phyloP scores from a whole-genome alignment of 495 filamentous ascomycete genomes.

The Geopyxis carbonaria region DNA sequence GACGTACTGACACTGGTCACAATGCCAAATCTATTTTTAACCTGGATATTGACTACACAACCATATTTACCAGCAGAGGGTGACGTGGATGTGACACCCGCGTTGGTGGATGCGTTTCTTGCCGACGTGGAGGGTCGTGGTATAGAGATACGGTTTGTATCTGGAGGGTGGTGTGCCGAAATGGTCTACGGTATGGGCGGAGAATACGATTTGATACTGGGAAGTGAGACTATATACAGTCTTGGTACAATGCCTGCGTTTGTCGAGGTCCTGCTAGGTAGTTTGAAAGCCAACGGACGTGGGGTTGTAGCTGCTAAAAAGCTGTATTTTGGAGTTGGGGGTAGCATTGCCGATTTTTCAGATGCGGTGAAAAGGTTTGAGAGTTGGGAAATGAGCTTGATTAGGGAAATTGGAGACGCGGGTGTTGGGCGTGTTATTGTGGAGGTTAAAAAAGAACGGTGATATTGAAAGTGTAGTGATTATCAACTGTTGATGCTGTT shows the following conservation, averaged over 20 bases:
- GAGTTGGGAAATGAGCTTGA: conserved; percentile 35
- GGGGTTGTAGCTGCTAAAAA: conserved; percentile 81
- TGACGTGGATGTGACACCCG: conserved; percentile 56
- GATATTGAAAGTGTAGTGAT: too few species aligned
- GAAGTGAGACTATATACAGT: conserved; percentile 91
- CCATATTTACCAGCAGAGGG: conserved; percentile 32
- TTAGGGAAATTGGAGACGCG: conserved; percentile 42
- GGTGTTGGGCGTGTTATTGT: conserved; percentile 21
- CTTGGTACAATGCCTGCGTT: conserved; percentile 57
- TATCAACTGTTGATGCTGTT: too few species aligned
- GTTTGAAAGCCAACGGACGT: conserved; percentile 25
- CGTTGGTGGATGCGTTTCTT: conserved; percentile 45
- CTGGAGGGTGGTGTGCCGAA: conserved; percentile 62
- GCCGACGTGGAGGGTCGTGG: conserved; percentile 35
- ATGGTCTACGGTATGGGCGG: conserved; percentile 40
- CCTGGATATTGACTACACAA: conserved; percentile 41
- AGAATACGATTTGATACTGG: conserved; percentile 42
- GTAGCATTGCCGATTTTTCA: conserved; percentile 78
- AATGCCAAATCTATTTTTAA: conserved; percentile 69
- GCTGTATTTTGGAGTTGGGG: conserved; percentile 93
- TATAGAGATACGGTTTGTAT: conserved; percentile 56
- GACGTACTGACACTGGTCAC: conserved; percentile 73
- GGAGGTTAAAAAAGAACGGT: too few species aligned
- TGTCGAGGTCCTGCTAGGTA: conserved; percentile 47
- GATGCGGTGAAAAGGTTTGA: conserved; percentile 39